Base-by-base conservation (phyloP, 2,329 filamentous ascomycete species). In the Ophiostoma ips region DNA sequence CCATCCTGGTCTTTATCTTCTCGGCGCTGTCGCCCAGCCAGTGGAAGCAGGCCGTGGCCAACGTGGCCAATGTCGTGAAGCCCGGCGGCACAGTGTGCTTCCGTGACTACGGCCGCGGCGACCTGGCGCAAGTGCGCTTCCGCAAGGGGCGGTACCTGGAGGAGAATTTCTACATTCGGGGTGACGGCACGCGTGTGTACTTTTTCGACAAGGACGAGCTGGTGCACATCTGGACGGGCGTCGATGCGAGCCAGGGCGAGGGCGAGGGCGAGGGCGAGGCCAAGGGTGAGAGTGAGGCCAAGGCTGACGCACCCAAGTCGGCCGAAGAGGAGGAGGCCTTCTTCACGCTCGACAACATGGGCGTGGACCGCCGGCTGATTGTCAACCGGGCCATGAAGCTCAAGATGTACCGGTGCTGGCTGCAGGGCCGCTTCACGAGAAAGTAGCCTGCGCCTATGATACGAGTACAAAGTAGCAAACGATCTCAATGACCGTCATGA, bases 371-470 rank as follows among this genome's bases (percentile, higher is more conserved):
- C 56, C 80, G 92, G 53, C 75, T 98, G 70, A 74, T 98, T 50
- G 87, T 98, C 50, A 98, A 98, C 64, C 79, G 92, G 56, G 86
- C 89, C 50, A 78, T 83, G 60, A 84, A 88, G 67, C 71, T 95
- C 46, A 98, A 96, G 69, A 98, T 98, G 92, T 96, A 96, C 66
- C 80, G 92, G 54, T 96, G 90, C 70, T 98, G 92, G 88, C 78
- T 94, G 63, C 87, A 94, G 66, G 87, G 84, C 30, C 78, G 80
- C 4, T 94, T 92, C 64, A 78, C 73, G 60, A 90, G 89, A 68
- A 73, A 71, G 68, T 74, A 47, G 15, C 11, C 33, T 5, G 12
- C 15, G 31, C 7, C 12, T n/a, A 18, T 9, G n/a, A n/a, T n/a
- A n/a, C 15, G 21, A 24, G 18, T 21, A 30, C 19, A 18, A 11